phyloP scores from a whole-genome alignment of 2,329 filamentous ascomycete species.

The Phialophora verrucosa region DNA sequence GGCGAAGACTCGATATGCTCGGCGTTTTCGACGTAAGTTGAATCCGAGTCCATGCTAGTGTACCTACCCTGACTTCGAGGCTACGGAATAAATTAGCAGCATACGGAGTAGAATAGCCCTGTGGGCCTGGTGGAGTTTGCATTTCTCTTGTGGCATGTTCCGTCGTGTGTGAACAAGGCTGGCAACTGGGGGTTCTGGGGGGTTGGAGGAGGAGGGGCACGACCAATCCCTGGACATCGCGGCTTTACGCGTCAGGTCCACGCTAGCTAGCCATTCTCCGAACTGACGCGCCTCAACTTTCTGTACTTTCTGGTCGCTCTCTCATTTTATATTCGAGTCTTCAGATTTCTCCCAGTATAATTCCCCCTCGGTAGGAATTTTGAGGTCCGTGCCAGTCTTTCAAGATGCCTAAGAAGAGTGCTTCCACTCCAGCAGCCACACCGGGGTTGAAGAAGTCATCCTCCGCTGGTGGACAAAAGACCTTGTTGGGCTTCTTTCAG shows the following conservation, averaged over 20 bases:
- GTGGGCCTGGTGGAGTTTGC: background rate
- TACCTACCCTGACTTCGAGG: background rate
- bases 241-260: slow-evolving; percentile 14
- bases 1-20: background rate
- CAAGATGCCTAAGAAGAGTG: slow-evolving; percentile 48
- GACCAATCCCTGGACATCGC: background rate
- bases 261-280: background rate
- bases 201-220: no score
- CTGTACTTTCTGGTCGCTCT: background rate
- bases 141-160: background rate
- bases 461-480: slow-evolving; percentile 65
- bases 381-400: background rate
- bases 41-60: slow-evolving; percentile 26
- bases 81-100: background rate
- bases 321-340: slow-evolving; percentile 1
- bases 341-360: background rate
- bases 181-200: background rate
- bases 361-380: background rate
- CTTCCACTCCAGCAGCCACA: slow-evolving; percentile 42
- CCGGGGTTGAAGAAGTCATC: slow-evolving; percentile 50
- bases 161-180: slow-evolving; percentile 4
- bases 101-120: background rate
- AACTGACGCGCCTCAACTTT: slow-evolving; percentile 8
- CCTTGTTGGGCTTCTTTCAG: slow-evolving; percentile 80
- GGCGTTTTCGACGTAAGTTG: slow-evolving; percentile 16